phyloP scores from a whole-genome alignment of 345 rosid species.

The Cardamine resedifolia region DNA sequence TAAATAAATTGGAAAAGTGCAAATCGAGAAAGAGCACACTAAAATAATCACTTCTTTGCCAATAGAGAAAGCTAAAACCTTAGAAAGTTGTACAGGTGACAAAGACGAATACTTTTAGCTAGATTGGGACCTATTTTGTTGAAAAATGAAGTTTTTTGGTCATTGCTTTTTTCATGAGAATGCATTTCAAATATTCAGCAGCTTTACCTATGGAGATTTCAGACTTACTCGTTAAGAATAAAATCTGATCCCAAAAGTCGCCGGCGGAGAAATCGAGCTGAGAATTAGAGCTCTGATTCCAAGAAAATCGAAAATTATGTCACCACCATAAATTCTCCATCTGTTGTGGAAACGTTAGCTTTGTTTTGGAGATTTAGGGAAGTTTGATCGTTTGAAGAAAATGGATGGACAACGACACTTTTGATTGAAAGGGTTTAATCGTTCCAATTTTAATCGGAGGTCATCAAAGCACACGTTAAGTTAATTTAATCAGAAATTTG shows the following conservation, averaged over 20 bases:
- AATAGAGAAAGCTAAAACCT: constrained; percentile 2
- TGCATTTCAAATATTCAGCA: not conserved
- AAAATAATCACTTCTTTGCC: not conserved
- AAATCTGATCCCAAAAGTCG: constrained; percentile 1
- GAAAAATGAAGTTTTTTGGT: not conserved
- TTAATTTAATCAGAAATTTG: too few relatives aligned
- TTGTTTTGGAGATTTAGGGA: not conserved
- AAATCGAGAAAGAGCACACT: not conserved
- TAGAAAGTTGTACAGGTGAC: not conserved
- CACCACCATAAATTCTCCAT: not conserved
- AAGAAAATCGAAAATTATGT: not conserved
- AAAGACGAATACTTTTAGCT: constrained; percentile 14
- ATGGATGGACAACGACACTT: not conserved
- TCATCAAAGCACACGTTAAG: not conserved
- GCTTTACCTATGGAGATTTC: constrained; percentile 16
- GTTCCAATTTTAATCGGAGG: not conserved
- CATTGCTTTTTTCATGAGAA: not conserved
- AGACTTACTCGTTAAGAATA: not conserved
- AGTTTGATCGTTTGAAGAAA: not conserved
- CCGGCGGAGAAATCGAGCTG: constrained; percentile 27
- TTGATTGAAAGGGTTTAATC: not conserved
- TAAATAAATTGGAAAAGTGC: constrained; percentile 22
- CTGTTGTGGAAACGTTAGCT: not conserved
- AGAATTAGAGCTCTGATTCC: not conserved
- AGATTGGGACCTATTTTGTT: not conserved